Base-by-base conservation (phyloP, 2,329 filamentous ascomycete species). In the Trichoderma hamatum region DNA sequence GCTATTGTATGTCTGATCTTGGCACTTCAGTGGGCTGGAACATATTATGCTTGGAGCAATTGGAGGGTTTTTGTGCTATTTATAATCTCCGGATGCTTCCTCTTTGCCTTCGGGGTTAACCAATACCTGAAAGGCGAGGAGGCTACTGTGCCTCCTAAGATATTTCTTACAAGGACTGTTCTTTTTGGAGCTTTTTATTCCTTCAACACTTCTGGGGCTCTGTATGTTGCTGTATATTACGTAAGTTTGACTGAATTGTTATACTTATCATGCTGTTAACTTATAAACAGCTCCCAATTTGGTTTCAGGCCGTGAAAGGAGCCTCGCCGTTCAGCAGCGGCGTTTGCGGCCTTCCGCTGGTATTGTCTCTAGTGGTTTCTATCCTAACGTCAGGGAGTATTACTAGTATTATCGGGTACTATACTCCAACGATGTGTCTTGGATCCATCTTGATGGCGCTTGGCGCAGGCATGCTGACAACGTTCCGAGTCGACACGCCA, bases 41-140 rank as follows among this genome's bases (percentile, higher is more conserved):
- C 21, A 1, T 59, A 11, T 13, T 58, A 58, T 39, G 11, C 55
- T 58, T 58, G 55, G 32, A 59, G 55, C 55, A 59, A 39, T 32
- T 59, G 32, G 55, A 59, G 13, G 21, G 55, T 39, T 32, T 59
- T 59, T 59, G 32, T 59, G n/a, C 13, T 59, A 11, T 59, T 59
- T 26, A 39, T 39, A 11, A 59, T 59, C 30, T 59, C n/a, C 32
- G 32, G 55, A 26, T 59, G 55, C 21, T 59, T 59, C 21, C 32
- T 39, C 21, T 59, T 59, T 59, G 55, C 32, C 2, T 59, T 59
- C 32, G 32, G 32, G 32, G 21, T 59, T 26, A 21, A 59, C 32
- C 55, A 59, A 59, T 39, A 39, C 32, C 32, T 6, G 32, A 59
- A 59, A 13, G 32, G 55, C n/a, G 55, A 59, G n/a, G 55, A 59